Base-by-base conservation (phyloP, 352 stramenopile genomes). In the Pythium insidiosum region DNA sequence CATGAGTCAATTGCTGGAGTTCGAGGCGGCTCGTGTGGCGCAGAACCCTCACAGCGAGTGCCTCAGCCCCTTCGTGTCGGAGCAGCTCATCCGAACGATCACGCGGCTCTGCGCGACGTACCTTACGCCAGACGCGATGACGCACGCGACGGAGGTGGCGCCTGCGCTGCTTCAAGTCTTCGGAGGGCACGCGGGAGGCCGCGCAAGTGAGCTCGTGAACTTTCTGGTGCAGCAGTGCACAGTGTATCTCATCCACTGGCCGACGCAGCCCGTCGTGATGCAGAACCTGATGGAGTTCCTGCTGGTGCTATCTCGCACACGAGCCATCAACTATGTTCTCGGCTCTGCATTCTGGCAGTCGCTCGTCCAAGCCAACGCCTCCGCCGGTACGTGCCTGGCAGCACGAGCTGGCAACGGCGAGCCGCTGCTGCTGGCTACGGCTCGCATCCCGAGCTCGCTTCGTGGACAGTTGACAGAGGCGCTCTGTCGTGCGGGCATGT, bases 201-300 rank as follows among this genome's bases (percentile, higher is more conserved):
- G 63, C 31, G 76, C 63, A 0, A 53, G 53, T 2, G 70, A 88
- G 26, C 45, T 94, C 7, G 52, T 90, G 13, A 73, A 72, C 36
- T 87, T 94, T 30, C 54, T 91, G 13, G 60, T 90, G 1, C 63
- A 89, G 43, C 64, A 83, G 33, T 61, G 60, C 28, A 81, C 70
- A 5, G 40, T 79, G 19, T 94, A 91, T 31, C 40, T 94, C 28
- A 62, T 87, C 26, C 68, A 89, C 51, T 94, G 81, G 81, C 69
- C 80, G 0, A 89, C 79, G 1, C 76, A 94, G 22, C 79, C 81
- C 0, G 56, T 88, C 3, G 77, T 94, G 36, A 89, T 90, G 66
- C 60, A 91, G 51, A 76, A 94, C 25, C 52, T 88, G 4, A 84
- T 93, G 38, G 65, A 89, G 33, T 83, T 85, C 20, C 48, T 93